A percentile compares a stretch with the other conserved stretches of the same genome.
These are phyloP conservation scores for Scutellaria barbata DNA, from an alignment of 257 asterid genomes.

Conservation along the genomic window DNA sequence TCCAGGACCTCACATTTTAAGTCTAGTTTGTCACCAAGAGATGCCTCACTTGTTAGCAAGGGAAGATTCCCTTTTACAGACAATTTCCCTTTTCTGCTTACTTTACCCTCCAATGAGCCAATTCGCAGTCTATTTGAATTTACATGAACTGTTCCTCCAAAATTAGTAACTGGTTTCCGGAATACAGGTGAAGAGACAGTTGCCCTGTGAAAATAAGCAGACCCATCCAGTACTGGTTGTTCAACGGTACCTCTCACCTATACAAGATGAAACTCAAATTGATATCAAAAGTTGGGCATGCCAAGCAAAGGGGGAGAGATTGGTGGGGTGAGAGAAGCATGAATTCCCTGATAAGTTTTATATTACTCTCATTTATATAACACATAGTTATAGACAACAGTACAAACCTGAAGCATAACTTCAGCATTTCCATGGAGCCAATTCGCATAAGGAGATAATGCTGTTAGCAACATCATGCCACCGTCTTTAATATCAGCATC, in stretches of 20 bases:
- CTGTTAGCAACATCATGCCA: conserved; percentile 97
- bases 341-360: neutral
- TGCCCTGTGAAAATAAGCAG: conserved; percentile 97
- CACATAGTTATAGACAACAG: neutral
- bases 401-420: conserved; percentile 88
- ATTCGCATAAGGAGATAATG: conserved; percentile 94
- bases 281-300: conserved; percentile 29
- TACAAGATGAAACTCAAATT: conserved; percentile 32
- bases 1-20: conserved; percentile 96
- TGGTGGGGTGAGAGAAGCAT: neutral
- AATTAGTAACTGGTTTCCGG: conserved; percentile 83
- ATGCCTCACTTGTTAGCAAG: conserved; percentile 67
- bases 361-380: neutral
- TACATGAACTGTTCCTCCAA: conserved; percentile 90
- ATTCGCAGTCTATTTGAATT: conserved; percentile 86
- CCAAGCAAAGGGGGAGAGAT: neutral
- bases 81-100: conserved; percentile 95
- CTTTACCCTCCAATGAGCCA: conserved; percentile 90
- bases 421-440: conserved; percentile 99
- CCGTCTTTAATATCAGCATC: conserved; percentile 98
- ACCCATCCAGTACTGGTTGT: conserved; percentile 94
- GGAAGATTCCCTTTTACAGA: conserved; percentile 91
- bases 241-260: conserved; percentile 99
- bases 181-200: conserved; percentile 95
- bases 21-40: conserved; percentile 82